These are phyloP conservation scores for Xylariaceae sp. DNA, from an alignment of 2,329 filamentous ascomycete species.

Conservation along the genomic window DNA sequence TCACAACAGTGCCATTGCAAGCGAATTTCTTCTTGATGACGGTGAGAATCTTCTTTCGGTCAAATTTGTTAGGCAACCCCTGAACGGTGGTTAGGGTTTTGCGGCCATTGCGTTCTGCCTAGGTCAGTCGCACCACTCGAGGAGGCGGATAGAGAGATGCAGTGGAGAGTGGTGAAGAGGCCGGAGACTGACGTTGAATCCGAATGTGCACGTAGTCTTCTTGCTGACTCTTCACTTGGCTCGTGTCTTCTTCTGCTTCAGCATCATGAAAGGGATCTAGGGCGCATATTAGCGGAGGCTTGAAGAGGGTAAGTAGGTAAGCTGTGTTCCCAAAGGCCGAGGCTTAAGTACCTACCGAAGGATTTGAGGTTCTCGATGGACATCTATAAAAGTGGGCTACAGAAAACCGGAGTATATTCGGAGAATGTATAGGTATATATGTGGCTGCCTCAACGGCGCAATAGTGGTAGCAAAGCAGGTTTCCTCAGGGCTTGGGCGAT, in stretches of 20 bases:
- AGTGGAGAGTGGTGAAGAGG: neutral
- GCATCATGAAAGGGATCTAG: slow-evolving; percentile 97
- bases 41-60: slow-evolving; percentile 97
- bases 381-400: slow-evolving; percentile 44
- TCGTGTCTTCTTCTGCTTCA: slow-evolving; percentile 91
- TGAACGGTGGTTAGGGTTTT: slow-evolving; percentile 99
- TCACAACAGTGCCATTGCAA: slow-evolving; percentile 99
- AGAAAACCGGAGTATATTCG: neutral
- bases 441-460: neutral
- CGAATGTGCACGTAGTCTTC: slow-evolving; percentile 98
- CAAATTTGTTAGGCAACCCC: slow-evolving; percentile 96
- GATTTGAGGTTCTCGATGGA: slow-evolving; percentile 98
- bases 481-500: neutral
- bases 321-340: neutral
- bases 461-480: neutral
- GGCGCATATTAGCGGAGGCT: slow-evolving; percentile 13
- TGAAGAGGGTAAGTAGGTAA: slow-evolving; percentile 5
- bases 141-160: neutral
- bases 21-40: slow-evolving; percentile 44
- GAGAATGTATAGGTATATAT: neutral
- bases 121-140: slow-evolving; percentile 2
- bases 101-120: slow-evolving; percentile 96
- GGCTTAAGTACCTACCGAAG: slow-evolving; percentile 62
- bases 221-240: slow-evolving; percentile 80
- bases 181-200: slow-evolving; percentile 77